These are phyloP conservation scores for Naganishia kalamii DNA, from an alignment of 768 basidiomycete species.

Conservation along the genomic window DNA sequence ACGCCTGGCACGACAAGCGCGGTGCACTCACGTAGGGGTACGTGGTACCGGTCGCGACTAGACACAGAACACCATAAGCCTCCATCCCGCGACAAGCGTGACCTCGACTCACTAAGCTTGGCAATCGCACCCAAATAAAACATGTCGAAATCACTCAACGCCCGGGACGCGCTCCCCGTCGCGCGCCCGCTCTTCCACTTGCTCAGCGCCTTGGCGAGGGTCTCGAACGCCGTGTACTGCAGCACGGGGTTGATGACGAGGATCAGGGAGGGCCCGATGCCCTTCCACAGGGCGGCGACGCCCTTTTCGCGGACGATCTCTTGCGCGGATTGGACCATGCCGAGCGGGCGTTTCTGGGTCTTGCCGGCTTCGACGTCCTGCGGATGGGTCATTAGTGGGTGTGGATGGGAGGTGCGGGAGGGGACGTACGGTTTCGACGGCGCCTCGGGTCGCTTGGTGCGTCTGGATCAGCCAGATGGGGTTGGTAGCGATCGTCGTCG, in stretches of 20 bases:
- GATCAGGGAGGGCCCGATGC: constrained; percentile 85
- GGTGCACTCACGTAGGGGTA: constrained; percentile 63
- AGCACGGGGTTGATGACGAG: constrained; percentile 92
- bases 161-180: constrained; percentile 50
- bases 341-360: constrained; percentile 11
- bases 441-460: constrained; percentile 57
- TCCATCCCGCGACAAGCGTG: background rate
- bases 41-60: constrained; percentile 54
- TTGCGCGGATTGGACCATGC: constrained; percentile 19
- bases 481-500: constrained; percentile 81
- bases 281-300: constrained; percentile 73
- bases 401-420: background rate
- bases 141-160: constrained; percentile 76
- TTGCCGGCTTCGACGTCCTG: constrained; percentile 16
- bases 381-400: background rate
- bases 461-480: constrained; percentile 97
- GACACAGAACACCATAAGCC: too few relatives aligned
- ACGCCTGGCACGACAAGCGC: background rate
- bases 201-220: constrained; percentile 78
- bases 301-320: constrained; percentile 29
- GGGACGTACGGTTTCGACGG: constrained; percentile 18
- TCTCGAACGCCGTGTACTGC: constrained; percentile 89
- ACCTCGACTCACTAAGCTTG: constrained; percentile 56
- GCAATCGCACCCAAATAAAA: constrained; percentile 91
- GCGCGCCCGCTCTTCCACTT: constrained; percentile 54